Evolutionary conservation across 441 rosid genomes (phyloP).

Genomic region (Pelargonium australe): DNA sequence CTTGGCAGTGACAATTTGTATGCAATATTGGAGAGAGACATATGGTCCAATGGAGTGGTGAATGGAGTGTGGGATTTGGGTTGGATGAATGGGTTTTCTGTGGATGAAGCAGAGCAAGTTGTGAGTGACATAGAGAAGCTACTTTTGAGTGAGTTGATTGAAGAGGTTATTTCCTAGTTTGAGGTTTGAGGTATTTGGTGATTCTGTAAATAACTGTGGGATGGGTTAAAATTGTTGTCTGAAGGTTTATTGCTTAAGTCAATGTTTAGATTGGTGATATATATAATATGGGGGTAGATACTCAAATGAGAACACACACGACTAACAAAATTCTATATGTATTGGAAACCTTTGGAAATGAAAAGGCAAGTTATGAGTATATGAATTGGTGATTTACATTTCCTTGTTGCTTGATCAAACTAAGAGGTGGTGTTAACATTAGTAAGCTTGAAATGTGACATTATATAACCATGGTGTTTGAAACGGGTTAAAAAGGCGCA

Average conservation of each 20-base stretch:
- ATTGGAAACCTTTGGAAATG: no score
- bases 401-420: no score
- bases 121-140: constrained; percentile 54
- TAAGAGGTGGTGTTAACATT: no score
- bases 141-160: constrained; percentile 44
- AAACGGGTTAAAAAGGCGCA: no score
- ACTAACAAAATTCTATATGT: no score
- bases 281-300: no score
- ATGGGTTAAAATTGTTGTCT: background rate
- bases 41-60: constrained; percentile 39
- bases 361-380: no score
- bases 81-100: constrained; percentile 57
- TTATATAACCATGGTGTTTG: no score
- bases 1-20: constrained; percentile 31
- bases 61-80: constrained; percentile 73
- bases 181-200: constrained; percentile 11
- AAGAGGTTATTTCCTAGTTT: constrained; percentile 38
- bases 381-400: no score
- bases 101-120: constrained; percentile 44
- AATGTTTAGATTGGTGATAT: no score
- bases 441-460: no score
- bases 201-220: constrained; percentile 20
- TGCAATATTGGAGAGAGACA: constrained; percentile 50
- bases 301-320: no score
- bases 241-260: background rate